phyloP scores from a whole-genome alignment of 176 grass and related monocot genomes.

The Cenchrus americanus region DNA sequence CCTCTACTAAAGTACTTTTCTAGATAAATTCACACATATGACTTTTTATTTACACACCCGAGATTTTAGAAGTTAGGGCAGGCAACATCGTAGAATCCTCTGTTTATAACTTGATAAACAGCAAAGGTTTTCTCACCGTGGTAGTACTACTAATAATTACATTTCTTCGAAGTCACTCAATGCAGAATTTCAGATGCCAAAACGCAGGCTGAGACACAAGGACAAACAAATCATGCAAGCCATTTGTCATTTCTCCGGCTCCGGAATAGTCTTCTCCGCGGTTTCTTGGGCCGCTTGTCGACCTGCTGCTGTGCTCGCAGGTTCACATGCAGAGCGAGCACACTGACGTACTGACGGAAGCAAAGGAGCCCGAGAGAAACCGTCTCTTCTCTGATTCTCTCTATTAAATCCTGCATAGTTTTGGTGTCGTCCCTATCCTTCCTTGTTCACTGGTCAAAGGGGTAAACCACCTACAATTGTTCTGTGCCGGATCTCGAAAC shows the following conservation, averaged over 20 bases:
- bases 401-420: slow-evolving; percentile 22
- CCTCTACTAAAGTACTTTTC: not conserved
- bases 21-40: no score
- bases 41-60: not conserved
- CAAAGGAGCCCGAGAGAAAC: slow-evolving; percentile 14
- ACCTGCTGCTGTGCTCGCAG: not conserved
- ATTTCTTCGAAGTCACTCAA: no score
- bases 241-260: slow-evolving; percentile 10
- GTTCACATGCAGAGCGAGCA: slow-evolving; percentile 9
- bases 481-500: slow-evolving; percentile 7
- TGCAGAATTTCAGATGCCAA: slow-evolving; percentile 4
- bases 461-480: not conserved
- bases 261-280: slow-evolving; percentile 15
- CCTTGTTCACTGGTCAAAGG: slow-evolving; percentile 49
- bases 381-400: not conserved
- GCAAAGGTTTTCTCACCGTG: no score
- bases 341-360: not conserved
- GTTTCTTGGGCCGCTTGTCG: slow-evolving; percentile 40
- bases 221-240: slow-evolving; percentile 25
- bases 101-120: no score
- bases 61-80: not conserved
- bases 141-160: no score
- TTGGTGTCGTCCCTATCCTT: slow-evolving; percentile 13
- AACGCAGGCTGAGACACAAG: not conserved
- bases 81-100: no score